A percentile compares a stretch with the other conserved stretches of the same genome.
Evolutionary conservation across 352 stramenopile genomes (phyloP).

Genomic region (Globisporangium acanthophoron): DNA sequence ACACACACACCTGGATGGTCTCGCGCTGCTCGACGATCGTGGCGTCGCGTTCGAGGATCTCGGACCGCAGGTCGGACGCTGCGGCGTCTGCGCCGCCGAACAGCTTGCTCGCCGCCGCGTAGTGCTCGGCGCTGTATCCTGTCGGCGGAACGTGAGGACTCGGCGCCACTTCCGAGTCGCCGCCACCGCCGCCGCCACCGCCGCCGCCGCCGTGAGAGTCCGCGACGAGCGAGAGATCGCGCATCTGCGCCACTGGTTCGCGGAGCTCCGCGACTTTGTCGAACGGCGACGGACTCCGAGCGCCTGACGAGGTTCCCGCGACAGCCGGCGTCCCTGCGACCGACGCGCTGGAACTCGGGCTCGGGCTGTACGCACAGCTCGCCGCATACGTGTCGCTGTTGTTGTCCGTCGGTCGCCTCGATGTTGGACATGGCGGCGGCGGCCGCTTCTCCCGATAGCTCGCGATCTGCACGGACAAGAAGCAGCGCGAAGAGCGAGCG

Average conservation of each 20-base stretch:
- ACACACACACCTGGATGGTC: slow-evolving; percentile 58
- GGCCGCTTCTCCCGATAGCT: slow-evolving; percentile 64
- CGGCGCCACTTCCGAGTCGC: neutral
- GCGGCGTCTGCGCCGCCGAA: slow-evolving; percentile 10
- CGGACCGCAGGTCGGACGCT: slow-evolving; percentile 14
- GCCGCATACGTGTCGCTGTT: slow-evolving; percentile 28
- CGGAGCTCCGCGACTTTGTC: slow-evolving; percentile 40
- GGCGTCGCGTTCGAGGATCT: slow-evolving; percentile 69
- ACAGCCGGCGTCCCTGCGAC: neutral
- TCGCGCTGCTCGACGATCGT: slow-evolving; percentile 84
- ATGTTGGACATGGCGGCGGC: slow-evolving; percentile 23
- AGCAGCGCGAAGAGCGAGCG: neutral
- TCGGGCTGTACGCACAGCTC: neutral
- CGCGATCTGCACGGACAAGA: slow-evolving; percentile 47
- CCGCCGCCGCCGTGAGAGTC: neutral
- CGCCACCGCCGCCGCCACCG: neutral
- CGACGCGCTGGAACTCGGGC: neutral
- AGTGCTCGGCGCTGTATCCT: slow-evolving; percentile 13
- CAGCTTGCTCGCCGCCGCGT: slow-evolving; percentile 3
- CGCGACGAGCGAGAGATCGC: slow-evolving; percentile 12
- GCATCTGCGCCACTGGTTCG: slow-evolving; percentile 21
- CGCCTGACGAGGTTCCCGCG: neutral
- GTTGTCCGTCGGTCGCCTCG: slow-evolving; percentile 14
- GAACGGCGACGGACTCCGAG: slow-evolving; percentile 3
- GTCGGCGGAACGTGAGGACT: slow-evolving; percentile 1